phyloP scores from a whole-genome alignment of 2,329 filamentous ascomycete genomes.

The Fusarium neocosmosporiellum region DNA sequence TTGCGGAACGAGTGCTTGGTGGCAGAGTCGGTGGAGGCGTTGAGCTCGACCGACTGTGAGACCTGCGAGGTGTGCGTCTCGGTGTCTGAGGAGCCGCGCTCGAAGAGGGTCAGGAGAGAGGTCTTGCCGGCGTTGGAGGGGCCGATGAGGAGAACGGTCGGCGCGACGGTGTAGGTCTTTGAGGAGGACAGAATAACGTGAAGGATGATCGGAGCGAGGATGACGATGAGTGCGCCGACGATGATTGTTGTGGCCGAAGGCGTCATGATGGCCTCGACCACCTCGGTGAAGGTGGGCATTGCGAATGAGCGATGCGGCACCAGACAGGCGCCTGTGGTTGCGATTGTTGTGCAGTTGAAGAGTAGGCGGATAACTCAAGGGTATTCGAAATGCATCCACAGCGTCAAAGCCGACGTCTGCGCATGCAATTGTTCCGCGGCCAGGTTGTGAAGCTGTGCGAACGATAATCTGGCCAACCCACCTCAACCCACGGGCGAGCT shows the following conservation, averaged over 20 bases:
- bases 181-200: constrained; percentile 79
- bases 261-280: constrained; percentile 66
- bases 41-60: constrained; percentile 65
- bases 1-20: constrained; percentile 61
- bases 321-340: constrained; percentile 19
- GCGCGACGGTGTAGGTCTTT: constrained; percentile 72
- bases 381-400: not conserved
- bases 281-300: constrained; percentile 53
- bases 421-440: not conserved
- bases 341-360: not conserved
- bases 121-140: constrained; percentile 90
- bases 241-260: constrained; percentile 72
- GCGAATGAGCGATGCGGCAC: constrained; percentile 30
- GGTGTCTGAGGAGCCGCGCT: constrained; percentile 61
- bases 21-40: constrained; percentile 59
- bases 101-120: constrained; percentile 79
- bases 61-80: constrained; percentile 68
- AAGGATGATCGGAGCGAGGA: constrained; percentile 80
- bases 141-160: constrained; percentile 83
- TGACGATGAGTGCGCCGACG: constrained; percentile 75
- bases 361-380: not conserved
- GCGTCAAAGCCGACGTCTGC: not conserved
- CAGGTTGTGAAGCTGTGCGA: constrained; percentile 25
- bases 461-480: constrained; percentile 35
- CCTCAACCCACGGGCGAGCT: constrained; percentile 23